Conservation (phyloP, 345 rosid genomes). For the Brassica cretica region DNA sequence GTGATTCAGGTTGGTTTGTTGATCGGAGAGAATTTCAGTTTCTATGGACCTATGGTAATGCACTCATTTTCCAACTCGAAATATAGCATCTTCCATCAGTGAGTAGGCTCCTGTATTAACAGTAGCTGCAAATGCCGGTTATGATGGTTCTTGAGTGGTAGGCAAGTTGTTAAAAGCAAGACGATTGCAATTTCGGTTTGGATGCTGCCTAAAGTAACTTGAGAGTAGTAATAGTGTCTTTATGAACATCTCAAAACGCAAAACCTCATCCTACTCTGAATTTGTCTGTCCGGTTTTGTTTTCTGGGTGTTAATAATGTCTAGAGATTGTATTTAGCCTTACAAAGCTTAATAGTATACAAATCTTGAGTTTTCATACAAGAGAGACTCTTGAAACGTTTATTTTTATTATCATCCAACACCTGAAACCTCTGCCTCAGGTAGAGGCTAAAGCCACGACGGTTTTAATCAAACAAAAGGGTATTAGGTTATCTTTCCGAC, state of each 20-base stretch:
- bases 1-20: conserved; percentile 28
- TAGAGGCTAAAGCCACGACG: background rate
- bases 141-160: no score
- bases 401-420: background rate
- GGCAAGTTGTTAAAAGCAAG: no score
- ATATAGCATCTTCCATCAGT: background rate
- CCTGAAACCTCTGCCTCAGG: background rate
- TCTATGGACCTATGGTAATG: background rate
- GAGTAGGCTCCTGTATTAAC: no score
- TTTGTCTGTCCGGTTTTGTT: background rate
- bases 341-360: background rate
- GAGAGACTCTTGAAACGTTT: background rate
- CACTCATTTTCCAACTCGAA: background rate
- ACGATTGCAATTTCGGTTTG: no score
- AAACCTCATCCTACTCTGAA: no score
- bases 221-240: no score
- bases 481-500: background rate
- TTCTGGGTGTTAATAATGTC: background rate
- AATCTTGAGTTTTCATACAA: background rate
- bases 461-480: background rate
- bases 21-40: background rate
- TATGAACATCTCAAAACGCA: no score
- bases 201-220: no score
- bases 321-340: background rate
- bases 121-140: no score